phyloP scores from a whole-genome alignment of 768 basidiomycete species.

The Rhizopogon vinicolor region DNA sequence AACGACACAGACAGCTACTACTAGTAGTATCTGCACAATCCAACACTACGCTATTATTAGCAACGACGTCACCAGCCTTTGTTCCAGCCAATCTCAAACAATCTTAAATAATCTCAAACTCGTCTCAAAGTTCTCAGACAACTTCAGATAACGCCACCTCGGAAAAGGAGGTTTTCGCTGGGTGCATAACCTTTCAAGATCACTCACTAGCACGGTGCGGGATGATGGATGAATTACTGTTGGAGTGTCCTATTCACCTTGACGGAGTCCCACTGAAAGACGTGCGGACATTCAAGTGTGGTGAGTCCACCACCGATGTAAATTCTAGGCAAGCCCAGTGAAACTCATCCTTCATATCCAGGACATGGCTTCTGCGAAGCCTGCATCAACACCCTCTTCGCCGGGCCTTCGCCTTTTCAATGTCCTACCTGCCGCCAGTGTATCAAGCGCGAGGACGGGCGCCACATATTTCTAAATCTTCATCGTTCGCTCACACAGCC shows the following conservation, averaged over 20 bases:
- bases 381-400: constrained; percentile 19
- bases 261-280: constrained; percentile 22
- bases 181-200: neutral
- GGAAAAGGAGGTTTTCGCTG: too few relatives aligned
- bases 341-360: constrained; percentile 13
- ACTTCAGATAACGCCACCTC: too few relatives aligned
- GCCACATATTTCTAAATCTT: constrained; percentile 20
- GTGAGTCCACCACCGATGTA: constrained; percentile 9
- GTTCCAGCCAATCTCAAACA: too few relatives aligned
- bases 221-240: constrained; percentile 14
- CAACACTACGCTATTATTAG: too few relatives aligned
- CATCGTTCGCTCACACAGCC: constrained; percentile 9
- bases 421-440: constrained; percentile 27
- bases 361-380: constrained; percentile 29
- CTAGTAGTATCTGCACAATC: too few relatives aligned
- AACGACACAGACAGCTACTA: too few relatives aligned
- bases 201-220: neutral
- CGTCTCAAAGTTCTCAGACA: too few relatives aligned
- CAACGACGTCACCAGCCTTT: too few relatives aligned
- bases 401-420: constrained; percentile 3
- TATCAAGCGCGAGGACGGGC: constrained; percentile 20
- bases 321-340: neutral
- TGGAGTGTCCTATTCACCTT: constrained; percentile 28
- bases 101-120: too few relatives aligned
- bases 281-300: constrained; percentile 25